Evolutionary conservation across 768 basidiomycete species (phyloP), one percentile per base, ranked within the genome.

Genomic region (Suillus lakei): DNA sequence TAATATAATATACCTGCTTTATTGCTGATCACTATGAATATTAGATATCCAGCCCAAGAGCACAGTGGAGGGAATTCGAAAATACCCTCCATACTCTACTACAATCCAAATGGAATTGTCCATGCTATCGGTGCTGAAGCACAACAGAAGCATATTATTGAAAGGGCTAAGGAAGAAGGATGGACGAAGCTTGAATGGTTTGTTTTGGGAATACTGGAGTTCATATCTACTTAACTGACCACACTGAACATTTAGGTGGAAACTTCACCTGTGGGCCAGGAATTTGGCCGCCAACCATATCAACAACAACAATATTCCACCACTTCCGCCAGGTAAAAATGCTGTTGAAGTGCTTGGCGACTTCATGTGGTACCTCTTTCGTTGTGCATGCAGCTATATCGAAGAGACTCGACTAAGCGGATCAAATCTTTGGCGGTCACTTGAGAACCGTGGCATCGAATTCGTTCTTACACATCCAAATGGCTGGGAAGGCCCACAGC

Each of bases 401-500:
- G 70, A 75, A 36, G 83, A 86, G 28, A 78, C 80, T 3, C 82
- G 85, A 48, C 69, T 76, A 0, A 78, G 76, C 66, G 86, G 87
- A 1, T 67, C 44, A 16, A 74, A 77, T 12, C 67, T 87, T 4
- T 87, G 85, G 86, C 71, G 70, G 9, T 80, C 80, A 8, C 66
- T 87, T 8, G 77, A 83, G 66, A 67, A 74, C 18, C 74, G 67
- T n/a, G n/a, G n/a, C 8, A 80, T 85, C 34, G 81, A 86, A 38
- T 86, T 83, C 64, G 79, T 90, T 5, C 79, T 90, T 18, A 82
- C 83, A 1, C 88, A 89, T 67, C 88, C 88, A 5, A 89, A 89
- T 67, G 88, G 86, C 0, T 90, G 88, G 88, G 88, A 85, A 66
- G 86, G 86, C 1, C 74, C 71, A 1, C 88, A 90, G 68, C 89